These are phyloP conservation scores for Xylaria palmicola DNA, from an alignment of 495 filamentous ascomycete genomes.

Conservation along the genomic window DNA sequence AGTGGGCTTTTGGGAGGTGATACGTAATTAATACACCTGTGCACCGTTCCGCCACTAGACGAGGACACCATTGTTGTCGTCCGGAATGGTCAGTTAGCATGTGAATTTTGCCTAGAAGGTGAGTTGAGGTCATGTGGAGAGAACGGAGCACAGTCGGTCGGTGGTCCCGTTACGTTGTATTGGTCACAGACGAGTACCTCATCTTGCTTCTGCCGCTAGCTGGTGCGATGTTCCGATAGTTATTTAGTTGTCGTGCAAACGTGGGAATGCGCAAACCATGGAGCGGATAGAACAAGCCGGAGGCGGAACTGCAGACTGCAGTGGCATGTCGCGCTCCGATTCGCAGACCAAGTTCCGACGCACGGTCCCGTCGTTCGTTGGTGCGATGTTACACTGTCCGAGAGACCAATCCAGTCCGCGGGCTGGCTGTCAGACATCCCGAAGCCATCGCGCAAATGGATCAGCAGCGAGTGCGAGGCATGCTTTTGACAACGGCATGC, in stretches of 20 bases:
- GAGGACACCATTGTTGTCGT: not conserved
- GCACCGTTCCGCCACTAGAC: not conserved
- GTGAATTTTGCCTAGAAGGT: not conserved
- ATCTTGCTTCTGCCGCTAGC: constrained; percentile 6
- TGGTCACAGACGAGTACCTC: not conserved
- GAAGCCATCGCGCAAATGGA: not conserved
- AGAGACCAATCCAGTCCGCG: not conserved
- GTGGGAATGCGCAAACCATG: not conserved
- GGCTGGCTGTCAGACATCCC: not conserved
- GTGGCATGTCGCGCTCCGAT: not conserved
- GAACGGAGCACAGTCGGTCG: not conserved
- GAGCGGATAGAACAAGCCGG: constrained; percentile 4
- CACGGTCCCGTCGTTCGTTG: not conserved
- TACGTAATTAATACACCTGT: not conserved
- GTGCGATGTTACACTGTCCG: not conserved
- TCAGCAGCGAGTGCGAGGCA: not conserved
- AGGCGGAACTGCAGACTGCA: not conserved
- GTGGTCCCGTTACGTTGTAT: not conserved
- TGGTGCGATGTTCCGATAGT: constrained; percentile 6
- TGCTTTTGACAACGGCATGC: not conserved
- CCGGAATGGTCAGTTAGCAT: not conserved
- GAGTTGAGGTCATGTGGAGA: not conserved
- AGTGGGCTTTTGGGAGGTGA: not conserved
- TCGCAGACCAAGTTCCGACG: constrained; percentile 6
- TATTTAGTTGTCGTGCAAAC: constrained; percentile 2